phyloP scores from a whole-genome alignment of 2,329 filamentous ascomycete genomes.

The Fusarium sterilihyphosum region DNA sequence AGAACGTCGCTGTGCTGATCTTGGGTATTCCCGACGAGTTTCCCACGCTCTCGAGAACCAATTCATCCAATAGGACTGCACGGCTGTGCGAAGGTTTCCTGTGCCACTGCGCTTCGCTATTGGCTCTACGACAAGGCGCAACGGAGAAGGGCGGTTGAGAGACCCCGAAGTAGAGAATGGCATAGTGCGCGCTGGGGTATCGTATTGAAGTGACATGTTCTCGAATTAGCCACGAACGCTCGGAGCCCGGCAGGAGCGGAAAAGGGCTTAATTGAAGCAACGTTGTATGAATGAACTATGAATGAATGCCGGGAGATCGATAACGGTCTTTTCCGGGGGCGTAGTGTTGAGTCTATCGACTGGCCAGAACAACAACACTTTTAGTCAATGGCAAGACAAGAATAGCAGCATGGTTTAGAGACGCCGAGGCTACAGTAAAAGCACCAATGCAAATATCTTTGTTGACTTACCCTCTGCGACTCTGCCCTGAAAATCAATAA shows the following conservation, averaged over 20 bases:
- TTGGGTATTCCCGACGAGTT: slow-evolving; percentile 41
- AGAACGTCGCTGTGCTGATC: slow-evolving; percentile 10
- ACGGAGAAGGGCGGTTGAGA: slow-evolving; percentile 7
- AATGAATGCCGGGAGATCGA: slow-evolving; percentile 9
- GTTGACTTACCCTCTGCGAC: not conserved
- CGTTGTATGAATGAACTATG: slow-evolving; percentile 1
- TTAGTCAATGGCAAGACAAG: not conserved
- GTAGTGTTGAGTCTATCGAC: not conserved
- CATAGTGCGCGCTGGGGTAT: not conserved
- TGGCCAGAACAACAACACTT: not conserved
- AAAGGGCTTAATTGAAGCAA: slow-evolving; percentile 4
- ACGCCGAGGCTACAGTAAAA: not conserved
- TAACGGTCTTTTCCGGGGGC: slow-evolving; percentile 29
- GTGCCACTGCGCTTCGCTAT: not conserved
- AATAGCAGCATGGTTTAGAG: not conserved
- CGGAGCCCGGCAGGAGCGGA: slow-evolving; percentile 1
- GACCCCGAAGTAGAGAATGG: not conserved
- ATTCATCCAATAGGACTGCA: not conserved
- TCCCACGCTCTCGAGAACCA: slow-evolving; percentile 7
- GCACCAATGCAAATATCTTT: not conserved
- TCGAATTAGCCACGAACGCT: slow-evolving; percentile 17
- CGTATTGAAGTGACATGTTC: not conserved
- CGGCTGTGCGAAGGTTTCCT: not conserved
- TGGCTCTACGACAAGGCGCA: slow-evolving; percentile 1
- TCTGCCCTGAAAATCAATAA: slow-evolving; percentile 26